Percentiles rank a stretch among this genome's conserved stretches.
Evolutionary conservation across 805 yeast species (phyloP).

Genomic region (Kazachstania viticola): DNA sequence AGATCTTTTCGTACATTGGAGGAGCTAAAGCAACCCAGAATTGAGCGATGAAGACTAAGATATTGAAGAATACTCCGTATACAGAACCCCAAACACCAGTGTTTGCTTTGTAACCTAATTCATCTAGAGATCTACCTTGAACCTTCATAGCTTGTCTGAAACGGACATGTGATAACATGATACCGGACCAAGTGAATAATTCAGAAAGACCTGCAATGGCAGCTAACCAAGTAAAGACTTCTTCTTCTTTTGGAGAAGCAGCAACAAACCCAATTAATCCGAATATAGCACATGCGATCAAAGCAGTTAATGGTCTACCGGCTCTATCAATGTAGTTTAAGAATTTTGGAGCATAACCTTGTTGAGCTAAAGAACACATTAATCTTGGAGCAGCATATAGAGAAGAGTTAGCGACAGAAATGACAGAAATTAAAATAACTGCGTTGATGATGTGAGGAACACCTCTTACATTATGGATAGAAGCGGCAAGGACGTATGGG

Average conservation of each 20-base stretch:
- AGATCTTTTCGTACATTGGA: constrained; percentile 29
- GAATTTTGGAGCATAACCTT: constrained; percentile 55
- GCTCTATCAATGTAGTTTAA: constrained; percentile 43
- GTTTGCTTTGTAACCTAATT: constrained; percentile 39
- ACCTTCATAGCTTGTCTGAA: constrained; percentile 42
- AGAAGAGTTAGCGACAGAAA: constrained; percentile 70
- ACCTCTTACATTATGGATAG: constrained; percentile 47
- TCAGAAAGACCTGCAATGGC: constrained; percentile 51
- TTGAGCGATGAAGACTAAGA: constrained; percentile 42
- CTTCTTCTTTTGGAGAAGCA: constrained; percentile 38
- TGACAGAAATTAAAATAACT: constrained; percentile 58
- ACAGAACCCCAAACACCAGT: constrained; percentile 40
- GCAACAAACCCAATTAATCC: constrained; percentile 56
- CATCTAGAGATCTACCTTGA: constrained; percentile 37
- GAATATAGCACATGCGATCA: constrained; percentile 37
- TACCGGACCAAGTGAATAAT: constrained; percentile 48
- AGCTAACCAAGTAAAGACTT: constrained; percentile 50
- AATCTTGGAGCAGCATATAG: constrained; percentile 65
- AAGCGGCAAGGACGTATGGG: constrained; percentile 66
- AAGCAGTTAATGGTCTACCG: constrained; percentile 50
- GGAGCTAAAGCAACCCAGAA: constrained; percentile 59
- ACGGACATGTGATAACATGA: constrained; percentile 40
- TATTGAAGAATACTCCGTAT: constrained; percentile 38
- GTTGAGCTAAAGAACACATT: constrained; percentile 55
- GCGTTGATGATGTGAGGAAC: constrained; percentile 67